Percentiles rank a stretch among this genome's conserved stretches.
Conservation (phyloP, 352 stramenopile species). For the Globisporangium nunn region DNA sequence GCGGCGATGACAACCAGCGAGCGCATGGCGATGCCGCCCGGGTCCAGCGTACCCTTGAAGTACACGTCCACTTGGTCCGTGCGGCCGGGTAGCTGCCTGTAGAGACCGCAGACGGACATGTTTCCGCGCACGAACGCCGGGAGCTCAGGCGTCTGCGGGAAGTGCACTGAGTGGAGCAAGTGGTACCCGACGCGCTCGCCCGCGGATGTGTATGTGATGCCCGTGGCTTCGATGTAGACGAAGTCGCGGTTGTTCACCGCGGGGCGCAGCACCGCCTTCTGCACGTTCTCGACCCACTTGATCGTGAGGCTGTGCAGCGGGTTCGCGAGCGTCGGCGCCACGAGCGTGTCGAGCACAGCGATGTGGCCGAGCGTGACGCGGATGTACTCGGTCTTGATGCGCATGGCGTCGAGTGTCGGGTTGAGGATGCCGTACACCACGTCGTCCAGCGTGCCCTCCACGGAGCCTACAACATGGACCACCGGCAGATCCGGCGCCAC, state of each 20-base stretch:
- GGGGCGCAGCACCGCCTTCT: not conserved
- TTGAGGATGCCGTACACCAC: slow-evolving; percentile 20
- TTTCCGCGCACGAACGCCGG: slow-evolving; percentile 15
- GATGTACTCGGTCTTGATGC: slow-evolving; percentile 18
- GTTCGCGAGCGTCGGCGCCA: slow-evolving; percentile 3
- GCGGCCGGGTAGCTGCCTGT: slow-evolving; percentile 3
- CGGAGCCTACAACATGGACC: slow-evolving; percentile 9
- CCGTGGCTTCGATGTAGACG: slow-evolving; percentile 15
- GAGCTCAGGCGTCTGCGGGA: slow-evolving; percentile 13
- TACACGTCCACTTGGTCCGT: slow-evolving; percentile 6
- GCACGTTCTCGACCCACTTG: slow-evolving; percentile 14
- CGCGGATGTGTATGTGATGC: slow-evolving; percentile 1
- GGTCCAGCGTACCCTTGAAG: slow-evolving; percentile 4
- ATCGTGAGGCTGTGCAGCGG: slow-evolving; percentile 12
- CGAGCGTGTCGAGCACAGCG: slow-evolving; percentile 1
- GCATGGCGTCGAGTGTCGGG: slow-evolving; percentile 13
- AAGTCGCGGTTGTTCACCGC: slow-evolving; percentile 11
- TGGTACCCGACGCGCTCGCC: slow-evolving; percentile 11
- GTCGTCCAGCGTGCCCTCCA: slow-evolving; percentile 16
- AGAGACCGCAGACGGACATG: slow-evolving; percentile 16
- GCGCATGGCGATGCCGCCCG: slow-evolving; percentile 24
- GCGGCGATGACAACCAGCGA: slow-evolving; percentile 37
- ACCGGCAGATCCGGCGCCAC: not conserved
- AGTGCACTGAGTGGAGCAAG: slow-evolving; percentile 13
- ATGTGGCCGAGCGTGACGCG: slow-evolving; percentile 14